Base-by-base conservation (phyloP, 2,329 filamentous ascomycete species). In the Paraphoma chrysanthemicola region DNA sequence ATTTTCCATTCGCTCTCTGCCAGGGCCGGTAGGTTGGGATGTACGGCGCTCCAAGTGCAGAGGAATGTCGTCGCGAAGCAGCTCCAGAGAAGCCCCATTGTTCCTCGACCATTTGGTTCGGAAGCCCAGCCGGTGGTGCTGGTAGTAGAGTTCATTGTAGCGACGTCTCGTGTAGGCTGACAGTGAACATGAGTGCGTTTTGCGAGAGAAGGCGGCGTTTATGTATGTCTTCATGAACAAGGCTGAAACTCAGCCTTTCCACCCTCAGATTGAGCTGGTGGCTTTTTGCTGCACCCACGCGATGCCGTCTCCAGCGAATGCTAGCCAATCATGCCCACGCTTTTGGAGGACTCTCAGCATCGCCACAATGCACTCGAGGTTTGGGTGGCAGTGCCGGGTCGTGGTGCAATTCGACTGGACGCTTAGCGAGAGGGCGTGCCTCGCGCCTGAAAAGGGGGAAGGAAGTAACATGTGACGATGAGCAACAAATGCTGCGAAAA, bases 11-110 rank as follows among this genome's bases (percentile, higher is more conserved):
- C 17, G 12, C n/a, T 45, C 31, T 52, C 33, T 16, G 28, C n/a
- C 12, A 39, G 17, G 29, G 3, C 28, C 12, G 73, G 74, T 12
- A 76, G 30, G 45, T 76, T 73, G 14, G 71, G 64, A 57, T 71
- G 69, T 9, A 74, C 59, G 5, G 66, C 57, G 12, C 66, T 73
- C 57, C 66, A 77, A 1, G 67, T 72, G 59, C 73, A 74, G 8
- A 76, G 47, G 48, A 75, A 71, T 17, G 70, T 64, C 0, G 72
- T 73, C 6, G 65, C 60, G 42, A 76, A 48, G 49, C 65, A 78
- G n/a, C 54, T 68, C 67, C 63, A 75, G 5, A 77, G 42, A 8
- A 77, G 69, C 33, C 73, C 69, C 12, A 67, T 61, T 8, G 73
- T 75, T 1, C 73, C 73, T 4, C 74, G 67, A 8, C 65, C 53